A percentile compares a stretch with the other conserved stretches of the same genome.
Conservation (phyloP, 352 stramenopile species). For the Phytophthora sojae region DNA sequence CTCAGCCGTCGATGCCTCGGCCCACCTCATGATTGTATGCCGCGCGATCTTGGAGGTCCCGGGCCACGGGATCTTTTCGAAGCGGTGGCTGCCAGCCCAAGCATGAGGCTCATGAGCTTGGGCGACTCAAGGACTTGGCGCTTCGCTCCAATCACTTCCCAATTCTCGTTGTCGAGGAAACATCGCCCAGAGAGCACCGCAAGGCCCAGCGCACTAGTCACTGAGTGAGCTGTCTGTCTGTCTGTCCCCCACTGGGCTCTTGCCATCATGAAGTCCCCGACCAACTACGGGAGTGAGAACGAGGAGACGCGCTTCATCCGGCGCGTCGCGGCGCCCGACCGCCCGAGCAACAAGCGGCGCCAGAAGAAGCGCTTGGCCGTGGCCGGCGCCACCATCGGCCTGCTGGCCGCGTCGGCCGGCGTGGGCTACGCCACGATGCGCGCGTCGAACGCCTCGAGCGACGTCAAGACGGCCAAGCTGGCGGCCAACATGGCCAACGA, state of each 20-base stretch:
- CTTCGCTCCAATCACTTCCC: conserved; percentile 26
- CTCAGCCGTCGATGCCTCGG: background rate
- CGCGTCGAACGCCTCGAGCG: conserved; percentile 5
- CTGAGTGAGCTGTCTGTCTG: conserved; percentile 15
- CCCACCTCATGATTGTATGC: conserved; percentile 5
- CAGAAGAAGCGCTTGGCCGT: conserved; percentile 62
- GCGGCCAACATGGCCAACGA: conserved; percentile 19
- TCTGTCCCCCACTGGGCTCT: conserved; percentile 4
- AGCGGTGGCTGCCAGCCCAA: conserved; percentile 13
- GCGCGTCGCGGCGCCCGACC: conserved; percentile 60
- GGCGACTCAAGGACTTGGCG: background rate
- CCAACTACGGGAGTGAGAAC: conserved; percentile 68
- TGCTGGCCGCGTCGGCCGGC: conserved; percentile 51
- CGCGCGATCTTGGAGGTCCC: background rate
- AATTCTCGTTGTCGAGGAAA: conserved; percentile 22
- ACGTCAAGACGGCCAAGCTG: conserved; percentile 23
- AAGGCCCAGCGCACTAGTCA: conserved; percentile 20
- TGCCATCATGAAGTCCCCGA: conserved; percentile 67
- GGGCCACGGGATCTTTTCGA: background rate
- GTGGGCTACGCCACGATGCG: conserved; percentile 56
- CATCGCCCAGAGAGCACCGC: conserved; percentile 9
- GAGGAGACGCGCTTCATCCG: conserved; percentile 69
- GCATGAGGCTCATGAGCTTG: background rate
- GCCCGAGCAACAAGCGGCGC: conserved; percentile 45
- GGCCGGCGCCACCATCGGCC: conserved; percentile 50